Base-by-base conservation (phyloP, 2,329 filamentous ascomycete species). In the Cladophialophora psammophila region DNA sequence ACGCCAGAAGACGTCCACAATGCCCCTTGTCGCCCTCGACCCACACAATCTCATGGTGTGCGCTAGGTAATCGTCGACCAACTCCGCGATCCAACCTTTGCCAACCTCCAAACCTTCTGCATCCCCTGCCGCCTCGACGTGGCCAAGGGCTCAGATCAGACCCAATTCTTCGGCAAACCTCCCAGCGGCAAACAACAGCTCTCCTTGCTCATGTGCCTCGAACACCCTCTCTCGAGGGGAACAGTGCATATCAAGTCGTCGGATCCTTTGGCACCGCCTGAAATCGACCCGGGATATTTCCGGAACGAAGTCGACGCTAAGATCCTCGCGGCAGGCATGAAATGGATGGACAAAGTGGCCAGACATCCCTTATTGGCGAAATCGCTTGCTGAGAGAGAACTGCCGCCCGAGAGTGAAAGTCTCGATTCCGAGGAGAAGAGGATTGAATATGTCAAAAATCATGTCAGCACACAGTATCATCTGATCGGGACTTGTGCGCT, bases 161-260 rank as follows among this genome's bases (percentile, higher is more conserved):
- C 67, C 1, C 63, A 67, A 40, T 71, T 71, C 63, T 72, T 72
- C 58, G 56, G 66, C 40, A 34, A 57, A 12, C 66, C 69, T 10
- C 69, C 69, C 13, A 36, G 58, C 8, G 70, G 65, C 4, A 63
- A 58, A 48, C 64, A 71, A 53, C 65, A 70, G 34, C 52, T 72
- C 10, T 69, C 70, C 5, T 65, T 69, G 7, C 40, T 69, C 26
- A 67, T 68, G 57, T 71, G 65, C 42, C 61, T 72, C 2, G 66
- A 71, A 57, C 76, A 79, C 53, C 79, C 79, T 0, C 76, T 84
- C n/a, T 81, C 81, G 4, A 77, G 82, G 2, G 83, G 82, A n/a
- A 79, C 74, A 0, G 76, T 83, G 9, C 71, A 76, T 31, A 78
- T 83, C 26, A 75, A 67, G 7, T 80, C 79, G 0, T 70, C 78